Conservation (phyloP, 2,329 filamentous ascomycete species). For the Plenodomus tracheiphilus region DNA sequence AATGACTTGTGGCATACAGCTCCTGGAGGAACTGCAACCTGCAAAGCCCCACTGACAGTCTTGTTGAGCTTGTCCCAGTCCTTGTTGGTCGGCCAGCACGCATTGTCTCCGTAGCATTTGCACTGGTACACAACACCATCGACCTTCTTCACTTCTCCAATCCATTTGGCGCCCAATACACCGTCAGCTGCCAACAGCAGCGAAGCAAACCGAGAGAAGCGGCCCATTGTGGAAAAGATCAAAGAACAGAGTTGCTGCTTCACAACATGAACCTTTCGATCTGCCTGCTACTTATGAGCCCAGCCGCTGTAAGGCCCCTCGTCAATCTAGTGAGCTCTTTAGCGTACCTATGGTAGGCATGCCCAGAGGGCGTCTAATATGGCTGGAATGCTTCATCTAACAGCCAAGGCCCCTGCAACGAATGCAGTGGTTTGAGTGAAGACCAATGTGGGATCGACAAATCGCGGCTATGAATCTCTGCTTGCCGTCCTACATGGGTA, state of each 20-base stretch:
- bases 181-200: conserved; percentile 22
- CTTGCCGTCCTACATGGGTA: background rate
- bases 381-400: background rate
- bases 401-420: background rate
- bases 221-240: conserved; percentile 26
- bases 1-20: conserved; percentile 33
- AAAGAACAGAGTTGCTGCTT: background rate
- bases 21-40: conserved; percentile 34
- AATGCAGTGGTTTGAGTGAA: background rate
- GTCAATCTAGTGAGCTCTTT: background rate
- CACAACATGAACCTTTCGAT: background rate
- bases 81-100: conserved; percentile 34
- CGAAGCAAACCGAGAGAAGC: conserved; percentile 19
- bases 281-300: conserved; percentile 9
- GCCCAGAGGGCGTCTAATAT: background rate
- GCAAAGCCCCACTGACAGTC: conserved; percentile 33
- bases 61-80: conserved; percentile 36
- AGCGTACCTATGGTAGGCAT: background rate
- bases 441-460: background rate
- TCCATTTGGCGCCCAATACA: conserved; percentile 27
- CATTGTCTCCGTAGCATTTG: conserved; percentile 42
- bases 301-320: background rate
- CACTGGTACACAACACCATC: conserved; percentile 33
- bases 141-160: conserved; percentile 33
- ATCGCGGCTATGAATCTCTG: background rate